Conservation (phyloP, 2,329 filamentous ascomycete species). For the Blastomyces parvus region DNA sequence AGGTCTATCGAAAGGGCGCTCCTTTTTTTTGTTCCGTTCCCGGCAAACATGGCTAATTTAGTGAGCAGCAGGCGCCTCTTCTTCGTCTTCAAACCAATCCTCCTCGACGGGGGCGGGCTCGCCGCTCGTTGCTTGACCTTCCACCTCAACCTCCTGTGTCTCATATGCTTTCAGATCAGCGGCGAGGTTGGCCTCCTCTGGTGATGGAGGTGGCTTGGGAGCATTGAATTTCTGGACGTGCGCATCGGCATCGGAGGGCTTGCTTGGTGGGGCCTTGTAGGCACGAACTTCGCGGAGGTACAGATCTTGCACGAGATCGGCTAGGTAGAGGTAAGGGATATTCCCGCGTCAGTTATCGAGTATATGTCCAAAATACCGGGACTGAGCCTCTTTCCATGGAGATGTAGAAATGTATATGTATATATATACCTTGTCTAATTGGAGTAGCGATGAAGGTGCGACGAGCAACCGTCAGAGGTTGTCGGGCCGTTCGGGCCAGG, state of each 20-base stretch:
- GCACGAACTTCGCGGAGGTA: constrained; percentile 93
- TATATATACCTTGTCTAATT: constrained; percentile 51
- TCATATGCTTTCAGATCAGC: constrained; percentile 91
- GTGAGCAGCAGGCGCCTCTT: constrained; percentile 38
- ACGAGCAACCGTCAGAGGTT: constrained; percentile 46
- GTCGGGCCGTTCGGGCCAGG: constrained; percentile 51
- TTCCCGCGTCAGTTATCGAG: constrained; percentile 4
- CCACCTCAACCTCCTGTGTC: constrained; percentile 84
- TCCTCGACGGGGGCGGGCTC: constrained; percentile 54
- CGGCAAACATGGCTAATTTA: constrained; percentile 18
- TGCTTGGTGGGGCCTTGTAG: constrained; percentile 80
- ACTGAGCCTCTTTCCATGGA: background rate
- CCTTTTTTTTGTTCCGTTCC: background rate
- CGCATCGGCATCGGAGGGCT: constrained; percentile 77
- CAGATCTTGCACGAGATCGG: constrained; percentile 94
- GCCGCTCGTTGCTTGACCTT: constrained; percentile 63
- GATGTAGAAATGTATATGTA: constrained; percentile 25
- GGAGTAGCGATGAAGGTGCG: constrained; percentile 56
- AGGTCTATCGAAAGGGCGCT: constrained; percentile 6
- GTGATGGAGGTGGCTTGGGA: constrained; percentile 73
- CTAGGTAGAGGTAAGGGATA: constrained; percentile 42
- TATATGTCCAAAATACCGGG: background rate
- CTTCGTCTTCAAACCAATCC: constrained; percentile 76
- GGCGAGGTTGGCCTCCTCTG: constrained; percentile 89
- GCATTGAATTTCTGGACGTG: constrained; percentile 80